Evolutionary conservation across 106 monocot genomes (phyloP).

Genomic region (Hemerocallis citrina): DNA sequence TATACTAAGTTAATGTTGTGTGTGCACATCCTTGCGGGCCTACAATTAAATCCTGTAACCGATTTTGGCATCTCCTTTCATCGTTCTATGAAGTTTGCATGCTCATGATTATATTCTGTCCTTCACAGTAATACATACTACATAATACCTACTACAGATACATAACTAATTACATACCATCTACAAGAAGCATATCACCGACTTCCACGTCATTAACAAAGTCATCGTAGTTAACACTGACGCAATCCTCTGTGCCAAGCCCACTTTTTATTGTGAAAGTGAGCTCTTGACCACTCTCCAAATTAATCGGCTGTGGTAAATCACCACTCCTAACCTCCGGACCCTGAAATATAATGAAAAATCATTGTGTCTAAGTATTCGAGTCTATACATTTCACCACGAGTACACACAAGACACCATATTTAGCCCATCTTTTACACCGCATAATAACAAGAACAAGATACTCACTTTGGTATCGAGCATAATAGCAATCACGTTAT

Average conservation of each 20-base stretch:
- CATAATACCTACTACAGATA: background rate
- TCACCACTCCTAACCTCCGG: constrained; percentile 98
- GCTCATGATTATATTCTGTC: no score
- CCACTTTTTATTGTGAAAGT: constrained; percentile 91
- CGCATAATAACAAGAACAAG: background rate
- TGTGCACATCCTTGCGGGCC: no score
- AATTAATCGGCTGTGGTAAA: constrained; percentile 70
- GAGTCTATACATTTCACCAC: no score
- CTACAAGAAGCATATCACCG: constrained; percentile 89
- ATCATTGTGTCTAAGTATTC: no score
- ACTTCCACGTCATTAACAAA: constrained; percentile 90
- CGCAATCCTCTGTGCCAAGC: constrained; percentile 74
- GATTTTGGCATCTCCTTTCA: no score
- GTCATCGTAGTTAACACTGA: constrained; percentile 93
- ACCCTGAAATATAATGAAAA: constrained; percentile 37
- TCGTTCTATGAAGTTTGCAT: no score
- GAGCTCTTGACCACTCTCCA: constrained; percentile 60
- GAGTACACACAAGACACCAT: no score
- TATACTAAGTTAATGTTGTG: no score
- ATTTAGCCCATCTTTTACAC: no score
- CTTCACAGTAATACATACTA: no score
- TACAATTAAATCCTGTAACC: no score
- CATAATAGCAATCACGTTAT: constrained; percentile 90
- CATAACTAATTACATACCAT: constrained; percentile 37
- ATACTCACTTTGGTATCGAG: constrained; percentile 75